Evolutionary conservation across 2,329 filamentous ascomycete genomes (phyloP).

Genomic region (Fusarium algeriense): DNA sequence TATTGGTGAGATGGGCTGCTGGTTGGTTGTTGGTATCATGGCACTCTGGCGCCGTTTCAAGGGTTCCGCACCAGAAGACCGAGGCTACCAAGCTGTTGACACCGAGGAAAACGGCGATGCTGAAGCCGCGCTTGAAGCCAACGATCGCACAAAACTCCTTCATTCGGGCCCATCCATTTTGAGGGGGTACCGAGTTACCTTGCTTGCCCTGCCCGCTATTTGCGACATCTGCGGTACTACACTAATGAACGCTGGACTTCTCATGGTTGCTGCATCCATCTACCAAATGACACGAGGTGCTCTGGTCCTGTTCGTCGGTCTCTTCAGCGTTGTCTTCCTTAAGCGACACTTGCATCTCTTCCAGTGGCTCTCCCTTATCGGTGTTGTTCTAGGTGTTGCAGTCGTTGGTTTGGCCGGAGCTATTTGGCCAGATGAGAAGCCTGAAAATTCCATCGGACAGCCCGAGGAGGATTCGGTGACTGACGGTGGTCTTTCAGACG

Average conservation of each 20-base stretch:
- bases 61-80: conserved; percentile 58
- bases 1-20: conserved; percentile 94
- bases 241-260: conserved; percentile 93
- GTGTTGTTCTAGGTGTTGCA: conserved; percentile 89
- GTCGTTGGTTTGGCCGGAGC: conserved; percentile 91
- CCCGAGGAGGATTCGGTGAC: conserved; percentile 55
- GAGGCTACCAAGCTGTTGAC: conserved; percentile 76
- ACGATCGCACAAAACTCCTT: conserved; percentile 51
- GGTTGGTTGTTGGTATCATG: conserved; percentile 84
- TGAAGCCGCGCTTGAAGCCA: conserved; percentile 57
- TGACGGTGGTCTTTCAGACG: conserved; percentile 54
- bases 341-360: conserved; percentile 83
- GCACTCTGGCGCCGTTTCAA: conserved; percentile 72
- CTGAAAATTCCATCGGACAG: conserved; percentile 50
- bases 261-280: conserved; percentile 95
- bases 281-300: conserved; percentile 99
- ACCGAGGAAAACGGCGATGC: conserved; percentile 61
- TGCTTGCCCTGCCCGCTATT: conserved; percentile 87
- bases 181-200: conserved; percentile 75
- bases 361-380: conserved; percentile 90
- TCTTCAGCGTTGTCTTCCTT: conserved; percentile 94
- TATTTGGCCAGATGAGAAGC: conserved; percentile 77
- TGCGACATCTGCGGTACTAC: conserved; percentile 97
- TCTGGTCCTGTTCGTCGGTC: conserved; percentile 92
- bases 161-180: conserved; percentile 73